Evolutionary conservation across 176 grass and related monocot genomes (phyloP).

Genomic region (Stipa capillata): DNA sequence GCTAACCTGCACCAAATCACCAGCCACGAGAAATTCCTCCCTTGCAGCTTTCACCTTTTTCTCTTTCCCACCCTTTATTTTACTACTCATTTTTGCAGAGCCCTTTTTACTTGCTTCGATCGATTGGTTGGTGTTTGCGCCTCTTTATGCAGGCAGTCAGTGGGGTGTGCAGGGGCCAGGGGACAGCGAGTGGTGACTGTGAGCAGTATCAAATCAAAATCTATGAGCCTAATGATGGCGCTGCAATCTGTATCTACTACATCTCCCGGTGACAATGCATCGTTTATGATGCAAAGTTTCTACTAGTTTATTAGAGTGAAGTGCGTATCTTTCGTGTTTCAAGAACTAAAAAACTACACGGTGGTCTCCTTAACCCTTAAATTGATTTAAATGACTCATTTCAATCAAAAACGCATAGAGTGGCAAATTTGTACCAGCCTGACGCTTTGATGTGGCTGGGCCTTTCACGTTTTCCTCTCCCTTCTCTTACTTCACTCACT

Average conservation of each 20-base stretch:
- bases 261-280: neutral
- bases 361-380: too few relatives aligned
- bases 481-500: too few relatives aligned
- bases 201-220: too few relatives aligned
- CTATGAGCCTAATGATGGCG: neutral
- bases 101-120: constrained; percentile 6
- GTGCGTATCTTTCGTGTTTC: too few relatives aligned
- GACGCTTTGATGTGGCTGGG: too few relatives aligned
- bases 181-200: neutral
- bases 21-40: constrained; percentile 26
- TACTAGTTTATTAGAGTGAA: too few relatives aligned
- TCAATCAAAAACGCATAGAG: too few relatives aligned
- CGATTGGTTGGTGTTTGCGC: neutral
- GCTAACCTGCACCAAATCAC: neutral
- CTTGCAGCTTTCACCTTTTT: neutral
- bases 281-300: neutral
- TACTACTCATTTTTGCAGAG: neutral
- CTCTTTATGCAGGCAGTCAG: neutral
- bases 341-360: too few relatives aligned
- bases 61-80: neutral
- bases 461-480: too few relatives aligned
- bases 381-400: too few relatives aligned
- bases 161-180: constrained; percentile 13
- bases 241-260: neutral
- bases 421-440: too few relatives aligned